These are phyloP conservation scores for Fusarium graminum DNA, from an alignment of 2,329 filamentous ascomycete species.

Conservation along the genomic window DNA sequence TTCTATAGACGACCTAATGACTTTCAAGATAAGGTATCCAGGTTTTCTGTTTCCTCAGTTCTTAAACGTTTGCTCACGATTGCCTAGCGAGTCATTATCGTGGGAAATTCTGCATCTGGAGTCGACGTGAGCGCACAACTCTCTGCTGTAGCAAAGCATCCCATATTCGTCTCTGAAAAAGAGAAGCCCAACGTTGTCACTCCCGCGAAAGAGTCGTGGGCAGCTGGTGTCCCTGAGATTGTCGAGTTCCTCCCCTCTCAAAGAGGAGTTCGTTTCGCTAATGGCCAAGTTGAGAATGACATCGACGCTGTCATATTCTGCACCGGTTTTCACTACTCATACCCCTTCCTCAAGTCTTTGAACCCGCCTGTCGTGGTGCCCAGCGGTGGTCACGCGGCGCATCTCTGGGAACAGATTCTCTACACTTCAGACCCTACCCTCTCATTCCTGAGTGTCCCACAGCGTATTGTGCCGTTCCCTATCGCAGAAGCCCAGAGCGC, in stretches of 20 bases:
- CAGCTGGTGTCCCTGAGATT: constrained; percentile 60
- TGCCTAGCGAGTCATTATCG: constrained; percentile 72
- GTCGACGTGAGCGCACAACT: constrained; percentile 78
- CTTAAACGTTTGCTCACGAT: neutral
- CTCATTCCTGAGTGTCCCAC: constrained; percentile 73
- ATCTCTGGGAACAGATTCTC: constrained; percentile 78
- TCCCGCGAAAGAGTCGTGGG: constrained; percentile 49
- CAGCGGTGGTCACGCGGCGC: constrained; percentile 73
- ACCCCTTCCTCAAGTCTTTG: constrained; percentile 72
- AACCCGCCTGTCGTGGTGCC: constrained; percentile 66
- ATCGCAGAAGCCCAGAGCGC: constrained; percentile 77
- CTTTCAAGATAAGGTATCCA: constrained; percentile 51
- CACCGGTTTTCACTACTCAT: constrained; percentile 87
- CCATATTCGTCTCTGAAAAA: constrained; percentile 69
- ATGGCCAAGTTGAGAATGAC: constrained; percentile 71
- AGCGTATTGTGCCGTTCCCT: constrained; percentile 79
- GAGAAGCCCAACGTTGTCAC: constrained; percentile 46
- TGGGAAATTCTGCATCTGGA: constrained; percentile 79
- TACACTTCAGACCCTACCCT: constrained; percentile 74
- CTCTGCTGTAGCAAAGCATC: constrained; percentile 62
- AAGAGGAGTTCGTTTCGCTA: constrained; percentile 70
- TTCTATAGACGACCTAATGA: constrained; percentile 67
- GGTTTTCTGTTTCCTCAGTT: too few species aligned
- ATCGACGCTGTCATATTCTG: constrained; percentile 84
- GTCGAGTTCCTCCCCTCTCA: constrained; percentile 59